Conservation (phyloP, 2,329 filamentous ascomycete species). For the Talaromyces rugulosus region DNA sequence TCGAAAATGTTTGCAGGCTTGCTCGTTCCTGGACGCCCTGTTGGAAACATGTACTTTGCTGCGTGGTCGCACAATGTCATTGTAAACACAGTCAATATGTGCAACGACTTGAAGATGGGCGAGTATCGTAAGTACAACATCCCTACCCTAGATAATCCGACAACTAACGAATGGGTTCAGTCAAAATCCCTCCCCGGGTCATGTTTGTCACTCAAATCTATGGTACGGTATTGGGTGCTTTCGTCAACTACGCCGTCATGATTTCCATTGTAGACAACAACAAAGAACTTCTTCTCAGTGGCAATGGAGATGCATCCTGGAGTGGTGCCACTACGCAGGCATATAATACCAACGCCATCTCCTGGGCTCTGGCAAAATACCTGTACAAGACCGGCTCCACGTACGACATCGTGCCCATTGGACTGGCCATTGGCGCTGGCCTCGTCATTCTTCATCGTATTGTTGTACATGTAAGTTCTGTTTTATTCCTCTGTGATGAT, state of each 20-base stretch:
- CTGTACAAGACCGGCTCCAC: slow-evolving; percentile 10
- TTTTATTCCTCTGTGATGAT: not conserved
- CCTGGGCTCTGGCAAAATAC: slow-evolving; percentile 14
- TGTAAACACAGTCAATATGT: slow-evolving; percentile 46
- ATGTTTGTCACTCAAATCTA: slow-evolving; percentile 14
- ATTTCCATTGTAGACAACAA: slow-evolving; percentile 9
- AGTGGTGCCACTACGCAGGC: slow-evolving; percentile 10
- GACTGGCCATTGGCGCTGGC: slow-evolving; percentile 10
- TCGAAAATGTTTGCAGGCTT: slow-evolving; percentile 56
- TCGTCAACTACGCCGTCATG: slow-evolving; percentile 14
- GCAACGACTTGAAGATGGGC: slow-evolving; percentile 55
- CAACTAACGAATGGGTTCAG: slow-evolving; percentile 1
- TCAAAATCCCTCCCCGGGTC: slow-evolving; percentile 13
- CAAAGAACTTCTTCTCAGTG: slow-evolving; percentile 3
- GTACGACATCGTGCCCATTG: slow-evolving; percentile 11
- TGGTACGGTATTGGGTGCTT: slow-evolving; percentile 11
- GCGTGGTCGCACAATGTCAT: slow-evolving; percentile 59
- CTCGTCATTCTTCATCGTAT: slow-evolving; percentile 7
- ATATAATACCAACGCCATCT: slow-evolving; percentile 13
- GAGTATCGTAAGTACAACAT: slow-evolving; percentile 48
- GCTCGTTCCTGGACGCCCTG: slow-evolving; percentile 47
- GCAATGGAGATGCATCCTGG: slow-evolving; percentile 13
- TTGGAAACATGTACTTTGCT: slow-evolving; percentile 58
- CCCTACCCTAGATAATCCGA: not conserved
- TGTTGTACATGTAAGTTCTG: slow-evolving; percentile 7